Conservation (phyloP, 768 basidiomycete genomes). For the Suillus subaureus region DNA sequence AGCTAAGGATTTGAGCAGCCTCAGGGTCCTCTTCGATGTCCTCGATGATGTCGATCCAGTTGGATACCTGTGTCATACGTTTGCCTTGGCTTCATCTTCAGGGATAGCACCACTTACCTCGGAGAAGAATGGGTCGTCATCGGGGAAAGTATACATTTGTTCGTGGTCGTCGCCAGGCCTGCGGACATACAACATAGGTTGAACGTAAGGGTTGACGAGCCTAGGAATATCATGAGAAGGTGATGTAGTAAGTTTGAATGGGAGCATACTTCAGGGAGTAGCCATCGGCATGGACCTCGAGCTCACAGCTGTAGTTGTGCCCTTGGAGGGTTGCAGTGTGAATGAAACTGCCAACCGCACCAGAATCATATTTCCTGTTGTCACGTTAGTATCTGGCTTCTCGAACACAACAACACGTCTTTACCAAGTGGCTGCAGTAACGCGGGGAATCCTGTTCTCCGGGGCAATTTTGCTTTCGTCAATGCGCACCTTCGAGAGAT, state of each 20-base stretch:
- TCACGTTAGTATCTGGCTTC: conserved; percentile 1
- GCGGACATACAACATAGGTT: conserved; percentile 85
- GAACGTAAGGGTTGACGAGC: conserved; percentile 91
- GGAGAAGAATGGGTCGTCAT: conserved; percentile 94
- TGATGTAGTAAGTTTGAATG: neutral
- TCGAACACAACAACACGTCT: conserved; percentile 10
- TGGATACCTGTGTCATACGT: conserved; percentile 51
- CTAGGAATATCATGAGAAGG: conserved; percentile 39
- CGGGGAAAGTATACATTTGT: conserved; percentile 67
- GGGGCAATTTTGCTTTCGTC: conserved; percentile 85
- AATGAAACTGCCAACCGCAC: conserved; percentile 90
- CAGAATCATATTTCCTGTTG: conserved; percentile 88
- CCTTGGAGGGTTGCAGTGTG: conserved; percentile 93
- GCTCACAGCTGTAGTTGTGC: conserved; percentile 89
- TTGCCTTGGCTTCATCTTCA: neutral
- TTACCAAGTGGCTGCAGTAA: conserved; percentile 90
- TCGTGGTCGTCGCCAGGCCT: conserved; percentile 80
- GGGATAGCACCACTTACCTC: conserved; percentile 48
- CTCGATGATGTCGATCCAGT: conserved; percentile 88
- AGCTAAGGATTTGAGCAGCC: conserved; percentile 75
- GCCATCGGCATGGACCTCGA: conserved; percentile 94
- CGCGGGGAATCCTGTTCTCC: conserved; percentile 91
- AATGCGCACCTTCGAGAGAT: conserved; percentile 75
- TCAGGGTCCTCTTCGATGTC: conserved; percentile 88
- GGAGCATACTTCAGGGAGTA: conserved; percentile 74